A percentile compares a stretch with the other conserved stretches of the same genome.
Evolutionary conservation across 2,329 filamentous ascomycete species (phyloP).

Genomic region (Neofusicoccum parvum): DNA sequence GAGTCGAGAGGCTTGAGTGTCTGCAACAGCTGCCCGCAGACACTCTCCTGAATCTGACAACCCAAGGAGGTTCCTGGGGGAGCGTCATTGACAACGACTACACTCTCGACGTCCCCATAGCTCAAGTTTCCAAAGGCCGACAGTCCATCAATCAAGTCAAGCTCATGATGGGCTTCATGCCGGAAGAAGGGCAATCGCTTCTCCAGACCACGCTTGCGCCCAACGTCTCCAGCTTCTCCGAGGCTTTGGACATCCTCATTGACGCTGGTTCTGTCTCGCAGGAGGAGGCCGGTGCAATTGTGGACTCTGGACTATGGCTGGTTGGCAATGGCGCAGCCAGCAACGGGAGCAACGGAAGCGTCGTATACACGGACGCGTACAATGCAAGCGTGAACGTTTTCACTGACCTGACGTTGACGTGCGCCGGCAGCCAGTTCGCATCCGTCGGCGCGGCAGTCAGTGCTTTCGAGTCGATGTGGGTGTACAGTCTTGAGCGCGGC

Average conservation of each 20-base stretch:
- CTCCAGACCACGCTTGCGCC: not conserved
- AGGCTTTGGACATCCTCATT: not conserved
- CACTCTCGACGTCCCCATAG: not conserved
- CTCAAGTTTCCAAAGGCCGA: not conserved
- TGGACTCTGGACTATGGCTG: not conserved
- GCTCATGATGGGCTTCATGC: conserved; percentile 7
- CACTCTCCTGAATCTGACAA: conserved; percentile 23
- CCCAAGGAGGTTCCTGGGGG: not conserved
- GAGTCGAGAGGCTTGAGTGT: not conserved
- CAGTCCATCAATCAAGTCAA: not conserved
- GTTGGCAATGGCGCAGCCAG: not conserved
- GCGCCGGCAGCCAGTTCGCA: not conserved
- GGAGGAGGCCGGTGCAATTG: not conserved
- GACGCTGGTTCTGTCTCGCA: not conserved
- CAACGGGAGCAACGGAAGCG: not conserved
- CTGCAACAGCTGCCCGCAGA: conserved; percentile 25
- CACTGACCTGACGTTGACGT: not conserved
- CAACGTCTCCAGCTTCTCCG: not conserved
- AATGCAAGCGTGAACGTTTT: not conserved
- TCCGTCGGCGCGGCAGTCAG: not conserved
- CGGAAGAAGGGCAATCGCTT: conserved; percentile 7
- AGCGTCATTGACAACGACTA: not conserved
- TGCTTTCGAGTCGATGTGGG: not conserved
- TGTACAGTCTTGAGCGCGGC: conserved; percentile 3
- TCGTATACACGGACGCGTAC: not conserved